Evolutionary conservation across 768 basidiomycete species (phyloP).

Genomic region (Boletus vinaceobasis): DNA sequence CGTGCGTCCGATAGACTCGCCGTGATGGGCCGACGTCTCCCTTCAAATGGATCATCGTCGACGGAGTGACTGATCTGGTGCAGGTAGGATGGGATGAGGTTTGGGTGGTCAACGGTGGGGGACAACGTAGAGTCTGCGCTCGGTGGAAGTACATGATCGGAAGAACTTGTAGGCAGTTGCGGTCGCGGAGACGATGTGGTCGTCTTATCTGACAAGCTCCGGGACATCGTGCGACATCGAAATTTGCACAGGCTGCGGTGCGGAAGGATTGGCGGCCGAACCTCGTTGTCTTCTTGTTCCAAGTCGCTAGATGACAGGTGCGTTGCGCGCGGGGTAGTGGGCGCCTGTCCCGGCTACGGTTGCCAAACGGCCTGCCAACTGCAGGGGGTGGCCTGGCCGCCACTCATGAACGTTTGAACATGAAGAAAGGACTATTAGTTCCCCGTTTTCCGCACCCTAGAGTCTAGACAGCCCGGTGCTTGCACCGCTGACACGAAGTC

Average conservation of each 20-base stretch:
- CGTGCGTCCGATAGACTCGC: conserved; percentile 1
- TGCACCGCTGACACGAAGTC: too few species aligned
- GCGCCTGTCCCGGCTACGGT: too few species aligned
- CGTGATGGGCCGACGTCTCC: background rate
- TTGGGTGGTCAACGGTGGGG: background rate
- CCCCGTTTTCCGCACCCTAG: too few species aligned
- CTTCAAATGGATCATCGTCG: conserved; percentile 10
- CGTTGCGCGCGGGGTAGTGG: background rate
- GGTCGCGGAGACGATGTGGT: background rate
- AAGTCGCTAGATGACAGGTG: too few species aligned
- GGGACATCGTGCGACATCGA: background rate
- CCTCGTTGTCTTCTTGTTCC: background rate
- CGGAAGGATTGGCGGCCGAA: background rate
- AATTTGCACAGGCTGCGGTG: too few species aligned
- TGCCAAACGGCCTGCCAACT: too few species aligned
- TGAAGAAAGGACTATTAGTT: too few species aligned
- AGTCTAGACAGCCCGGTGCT: too few species aligned
- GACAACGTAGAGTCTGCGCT: background rate
- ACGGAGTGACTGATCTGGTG: conserved; percentile 6
- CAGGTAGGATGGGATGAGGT: conserved; percentile 4
- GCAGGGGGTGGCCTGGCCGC: too few species aligned
- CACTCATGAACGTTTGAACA: too few species aligned
- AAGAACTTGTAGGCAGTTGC: background rate
- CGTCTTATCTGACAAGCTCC: background rate
- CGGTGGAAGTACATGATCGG: background rate